Evolutionary conservation across 1,139 yeast species (phyloP), one percentile per base, ranked within the genome.

Genomic region (Torulaspora pretoriensis): DNA sequence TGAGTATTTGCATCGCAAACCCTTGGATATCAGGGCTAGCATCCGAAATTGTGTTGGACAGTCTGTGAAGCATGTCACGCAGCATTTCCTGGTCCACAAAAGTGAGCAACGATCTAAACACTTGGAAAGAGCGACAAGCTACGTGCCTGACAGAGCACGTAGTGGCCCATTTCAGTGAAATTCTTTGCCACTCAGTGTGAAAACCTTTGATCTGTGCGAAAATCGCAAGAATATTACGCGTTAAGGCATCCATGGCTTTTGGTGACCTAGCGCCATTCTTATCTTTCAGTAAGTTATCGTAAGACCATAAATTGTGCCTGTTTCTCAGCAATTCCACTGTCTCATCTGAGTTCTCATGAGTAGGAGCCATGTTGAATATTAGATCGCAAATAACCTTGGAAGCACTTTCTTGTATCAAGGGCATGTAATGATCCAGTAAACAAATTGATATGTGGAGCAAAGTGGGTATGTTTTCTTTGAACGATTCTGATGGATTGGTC

Each of bases 131-230:
- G 26, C 98, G 77, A 57, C 98, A 92, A 0, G 99, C 98, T 59
- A 92, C 79, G 63, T 94, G 99, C 57, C 97, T 76, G 0, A 92
- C 98, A 2, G 97, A 95, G 69, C 98, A 92, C 1, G 96, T 82
- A 0, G 98, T 92, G 0, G 98, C 97, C 98, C 98, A 94, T 30
- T 75, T 74, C 38, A 94, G 71, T 0, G 97, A 87, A 2, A 80
- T 80, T 38, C 83, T 70, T 42, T 95, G 83, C 98, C 98, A 88
- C 43, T 82, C 83, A 40, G 77, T 77, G 57, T 83, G 94, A 23
- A 90, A 68, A 3, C 72, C 73, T 1, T 81, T 79, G 0, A 67
- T 55, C 0, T 71, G 70, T 3, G 74, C 61, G 57, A 89, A 80
- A 1, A 85, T 73, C 24, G 74, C 76, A 31, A 89, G 61, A 2